Conservation (phyloP, 768 basidiomycete species). For the Trametes gibbosa region DNA sequence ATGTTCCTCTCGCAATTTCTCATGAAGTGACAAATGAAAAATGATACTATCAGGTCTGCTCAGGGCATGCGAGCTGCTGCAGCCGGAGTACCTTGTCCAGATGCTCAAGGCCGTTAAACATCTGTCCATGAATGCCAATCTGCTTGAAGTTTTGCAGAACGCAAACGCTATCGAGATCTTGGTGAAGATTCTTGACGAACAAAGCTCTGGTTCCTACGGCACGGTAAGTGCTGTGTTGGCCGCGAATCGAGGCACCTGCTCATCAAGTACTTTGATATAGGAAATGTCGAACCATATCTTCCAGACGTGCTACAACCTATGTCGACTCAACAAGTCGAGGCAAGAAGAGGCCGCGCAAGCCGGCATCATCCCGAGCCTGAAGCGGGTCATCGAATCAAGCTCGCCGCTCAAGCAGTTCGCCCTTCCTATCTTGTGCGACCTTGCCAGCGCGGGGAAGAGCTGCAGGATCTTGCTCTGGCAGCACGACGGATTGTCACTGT, state of each 20-base stretch:
- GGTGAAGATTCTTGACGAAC: slow-evolving; percentile 80
- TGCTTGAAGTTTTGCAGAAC: slow-evolving; percentile 93
- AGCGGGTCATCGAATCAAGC: slow-evolving; percentile 81
- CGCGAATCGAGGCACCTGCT: background rate
- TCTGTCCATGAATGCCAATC: slow-evolving; percentile 86
- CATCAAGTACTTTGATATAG: slow-evolving; percentile 37
- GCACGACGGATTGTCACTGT: slow-evolving; percentile 83
- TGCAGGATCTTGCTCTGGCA: slow-evolving; percentile 91
- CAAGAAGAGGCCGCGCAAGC: slow-evolving; percentile 98
- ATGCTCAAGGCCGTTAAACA: slow-evolving; percentile 96
- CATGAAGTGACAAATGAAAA: background rate
- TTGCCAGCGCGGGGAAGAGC: slow-evolving; percentile 92
- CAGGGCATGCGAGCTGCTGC: slow-evolving; percentile 81
- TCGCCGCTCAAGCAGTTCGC: slow-evolving; percentile 98
- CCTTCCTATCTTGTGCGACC: slow-evolving; percentile 92
- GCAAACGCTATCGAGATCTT: slow-evolving; percentile 93
- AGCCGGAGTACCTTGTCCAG: slow-evolving; percentile 83
- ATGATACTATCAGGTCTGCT: slow-evolving; percentile 59
- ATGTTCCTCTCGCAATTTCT: background rate
- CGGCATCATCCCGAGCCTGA: slow-evolving; percentile 89
- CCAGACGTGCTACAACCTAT: slow-evolving; percentile 96
- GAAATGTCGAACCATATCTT: slow-evolving; percentile 98
- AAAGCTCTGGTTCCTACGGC: slow-evolving; percentile 72
- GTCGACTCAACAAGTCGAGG: slow-evolving; percentile 87
- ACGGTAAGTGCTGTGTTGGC: slow-evolving; percentile 51